These are phyloP conservation scores for Coniella lustricola DNA, from an alignment of 2,329 filamentous ascomycete genomes.

Conservation along the genomic window DNA sequence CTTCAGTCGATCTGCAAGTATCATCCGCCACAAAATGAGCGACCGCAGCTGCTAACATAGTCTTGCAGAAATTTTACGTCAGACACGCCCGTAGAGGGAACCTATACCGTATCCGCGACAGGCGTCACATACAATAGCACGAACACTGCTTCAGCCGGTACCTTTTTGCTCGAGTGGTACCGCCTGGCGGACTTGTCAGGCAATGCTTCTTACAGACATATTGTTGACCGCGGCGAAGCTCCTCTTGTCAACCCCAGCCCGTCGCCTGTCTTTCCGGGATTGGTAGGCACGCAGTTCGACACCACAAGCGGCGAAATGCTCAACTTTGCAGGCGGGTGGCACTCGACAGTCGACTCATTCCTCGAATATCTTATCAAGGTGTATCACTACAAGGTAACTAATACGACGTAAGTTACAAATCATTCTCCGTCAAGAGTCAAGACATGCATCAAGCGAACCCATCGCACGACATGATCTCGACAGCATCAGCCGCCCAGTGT, in stretches of 20 bases:
- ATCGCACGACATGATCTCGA: neutral
- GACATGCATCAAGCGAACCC: too few relatives aligned
- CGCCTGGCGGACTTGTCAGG: slow-evolving; percentile 5
- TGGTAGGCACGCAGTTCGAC: slow-evolving; percentile 8
- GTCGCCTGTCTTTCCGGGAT: slow-evolving; percentile 3
- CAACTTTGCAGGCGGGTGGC: slow-evolving; percentile 6
- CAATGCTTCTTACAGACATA: slow-evolving; percentile 3
- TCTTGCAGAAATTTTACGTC: neutral
- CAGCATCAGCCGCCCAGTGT: too few relatives aligned
- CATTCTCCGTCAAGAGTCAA: too few relatives aligned
- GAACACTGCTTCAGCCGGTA: slow-evolving; percentile 6
- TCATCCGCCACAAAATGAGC: too few relatives aligned
- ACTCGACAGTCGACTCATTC: slow-evolving; percentile 6
- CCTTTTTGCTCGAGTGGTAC: slow-evolving; percentile 9
- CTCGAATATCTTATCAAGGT: slow-evolving; percentile 8
- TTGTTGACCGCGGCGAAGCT: slow-evolving; percentile 7
- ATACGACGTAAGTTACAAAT: slow-evolving; percentile 2
- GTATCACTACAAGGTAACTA: slow-evolving; percentile 6
- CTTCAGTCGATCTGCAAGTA: slow-evolving; percentile 1
- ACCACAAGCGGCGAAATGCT: slow-evolving; percentile 3
- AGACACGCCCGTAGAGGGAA: slow-evolving; percentile 7
- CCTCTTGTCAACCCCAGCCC: slow-evolving; percentile 6
- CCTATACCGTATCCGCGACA: slow-evolving; percentile 7
- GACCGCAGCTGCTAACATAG: too few relatives aligned
- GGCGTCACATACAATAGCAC: slow-evolving; percentile 9